Evolutionary conservation across 139 green algal genomes (phyloP), one percentile per base, ranked within the genome.

Genomic region (Volvox reticuliferus): DNA sequence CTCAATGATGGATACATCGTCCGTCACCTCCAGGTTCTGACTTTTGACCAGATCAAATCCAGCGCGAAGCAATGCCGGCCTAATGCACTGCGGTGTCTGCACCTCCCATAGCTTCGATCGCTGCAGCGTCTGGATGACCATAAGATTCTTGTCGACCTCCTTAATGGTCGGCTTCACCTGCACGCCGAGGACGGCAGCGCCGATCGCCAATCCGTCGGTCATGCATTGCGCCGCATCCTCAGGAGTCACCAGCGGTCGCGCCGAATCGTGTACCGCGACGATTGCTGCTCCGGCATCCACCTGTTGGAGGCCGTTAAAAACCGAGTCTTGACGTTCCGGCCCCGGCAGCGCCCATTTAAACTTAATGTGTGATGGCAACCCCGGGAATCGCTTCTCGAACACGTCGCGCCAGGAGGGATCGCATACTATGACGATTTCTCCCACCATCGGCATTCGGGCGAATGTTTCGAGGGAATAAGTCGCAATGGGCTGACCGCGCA

Each of bases 1-100:
- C 92, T 99, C 98, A 14, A 99, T 96, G 91, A 99, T 99, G 26
- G 97, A 99, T 63, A 99, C 98, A 73, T 99, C 98, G 90, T 99
- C 98, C 16, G 98, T 99, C 19, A 99, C 98, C 89, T 99, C 98
- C 71, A 99, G 89, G 21, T 89, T 80, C 77, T 99, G 73, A 5
- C 88, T 63, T 71, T 94, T 91, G 12, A 99, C 97, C 82, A 97
- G 88, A 88, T 97, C 94, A 94, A 99, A 99, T 17, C 98, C 98
- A 1, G 94, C 81, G 0, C 86, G 88, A 89, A 99, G 94, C 91
- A 99, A 91, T 1, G 91, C 91, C 6, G 98, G 97, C 12, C 88
- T 91, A 63, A 99, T 98, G 84, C 98, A 96, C 96, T 98, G 95
- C 44, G 98, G 98, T 28, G 98, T 99, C 89, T 99, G 98, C 87